Base-by-base conservation (phyloP, 345 rosid species). In the Syzygium aromaticum region DNA sequence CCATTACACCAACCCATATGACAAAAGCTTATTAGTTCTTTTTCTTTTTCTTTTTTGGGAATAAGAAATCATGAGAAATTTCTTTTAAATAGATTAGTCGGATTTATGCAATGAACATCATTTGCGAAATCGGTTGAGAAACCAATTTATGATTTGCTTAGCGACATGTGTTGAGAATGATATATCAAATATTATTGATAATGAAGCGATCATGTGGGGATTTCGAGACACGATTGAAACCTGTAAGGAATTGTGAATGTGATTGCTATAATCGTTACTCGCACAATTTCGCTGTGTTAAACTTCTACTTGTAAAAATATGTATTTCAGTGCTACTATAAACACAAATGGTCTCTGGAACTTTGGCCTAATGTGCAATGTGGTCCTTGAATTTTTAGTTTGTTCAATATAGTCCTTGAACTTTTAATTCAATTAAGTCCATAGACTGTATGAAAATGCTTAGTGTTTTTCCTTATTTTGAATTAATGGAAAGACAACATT, bases 71-170 rank as follows among this genome's bases (percentile, higher is more conserved):
- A 17, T n/a, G 38, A n/a, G 21, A 3, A 6, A 2, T 5, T 63
- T 13, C 13, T 53, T 16, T 3, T 0, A 63, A 0, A 63, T 15
- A 64, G 2, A 61, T 3, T 3, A 9, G 3, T 23, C 0, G 27
- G 59, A 57, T 57, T 57, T 23, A 12, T 57, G n/a, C n/a, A 10
- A 57, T 25, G n/a, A 57, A 23, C 13, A 23, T 57, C 5, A 4
- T 28, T 28, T 3, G 3, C 15, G 11, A 30, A 64, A 30, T 30
- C 11, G 3, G 0, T n/a, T 16, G 22, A 16, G 22, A 64, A 64
- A 61, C 30, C 73, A n/a, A 61, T 3, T 13, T 13, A n/a, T 0
- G 0, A 61, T n/a, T n/a, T 13, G 10, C 73, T 61, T 13, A 27
- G 9, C 28, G 7, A n/a, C 33, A 61, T 61, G 19, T 0, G n/a